These are phyloP conservation scores for Penicillium sp. DNA, from an alignment of 2,329 filamentous ascomycete genomes.

Conservation along the genomic window DNA sequence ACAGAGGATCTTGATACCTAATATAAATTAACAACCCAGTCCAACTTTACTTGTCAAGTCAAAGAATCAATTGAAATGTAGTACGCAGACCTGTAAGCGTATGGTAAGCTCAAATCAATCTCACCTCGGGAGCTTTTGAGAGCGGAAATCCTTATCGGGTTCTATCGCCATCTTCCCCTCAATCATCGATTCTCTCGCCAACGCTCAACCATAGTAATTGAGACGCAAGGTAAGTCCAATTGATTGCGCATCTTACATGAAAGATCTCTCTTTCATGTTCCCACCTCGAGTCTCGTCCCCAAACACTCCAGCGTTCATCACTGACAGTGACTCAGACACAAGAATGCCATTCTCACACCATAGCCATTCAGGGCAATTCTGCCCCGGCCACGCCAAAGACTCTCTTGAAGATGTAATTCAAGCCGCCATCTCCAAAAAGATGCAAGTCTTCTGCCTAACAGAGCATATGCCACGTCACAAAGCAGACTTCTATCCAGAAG, in stretches of 20 bases:
- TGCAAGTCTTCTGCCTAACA: slow-evolving; percentile 81
- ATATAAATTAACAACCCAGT: not conserved
- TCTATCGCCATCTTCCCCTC: not conserved
- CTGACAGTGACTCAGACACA: not conserved
- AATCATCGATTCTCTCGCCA: not conserved
- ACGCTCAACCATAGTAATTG: not conserved
- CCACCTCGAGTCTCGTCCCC: not conserved
- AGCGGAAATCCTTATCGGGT: slow-evolving; percentile 4
- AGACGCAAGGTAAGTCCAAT: not conserved
- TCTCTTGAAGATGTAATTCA: slow-evolving; percentile 79
- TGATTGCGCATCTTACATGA: not conserved
- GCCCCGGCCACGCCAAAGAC: slow-evolving; percentile 81
- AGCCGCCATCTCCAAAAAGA: slow-evolving; percentile 72
- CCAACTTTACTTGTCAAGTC: not conserved
- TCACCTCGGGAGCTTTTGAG: not conserved
- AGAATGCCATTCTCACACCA: slow-evolving; percentile 95
- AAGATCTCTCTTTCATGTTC: not conserved
- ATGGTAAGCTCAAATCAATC: not conserved
- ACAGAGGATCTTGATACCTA: not conserved
- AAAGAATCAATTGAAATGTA: not conserved
- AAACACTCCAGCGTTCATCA: not conserved
- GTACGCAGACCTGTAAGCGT: not conserved
- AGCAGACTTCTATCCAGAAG: slow-evolving; percentile 87
- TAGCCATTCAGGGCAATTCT: slow-evolving; percentile 97
- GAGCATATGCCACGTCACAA: slow-evolving; percentile 89